Evolutionary conservation across 345 rosid species (phyloP), one percentile per base, ranked within the genome.

Genomic region (Turnera subulata): DNA sequence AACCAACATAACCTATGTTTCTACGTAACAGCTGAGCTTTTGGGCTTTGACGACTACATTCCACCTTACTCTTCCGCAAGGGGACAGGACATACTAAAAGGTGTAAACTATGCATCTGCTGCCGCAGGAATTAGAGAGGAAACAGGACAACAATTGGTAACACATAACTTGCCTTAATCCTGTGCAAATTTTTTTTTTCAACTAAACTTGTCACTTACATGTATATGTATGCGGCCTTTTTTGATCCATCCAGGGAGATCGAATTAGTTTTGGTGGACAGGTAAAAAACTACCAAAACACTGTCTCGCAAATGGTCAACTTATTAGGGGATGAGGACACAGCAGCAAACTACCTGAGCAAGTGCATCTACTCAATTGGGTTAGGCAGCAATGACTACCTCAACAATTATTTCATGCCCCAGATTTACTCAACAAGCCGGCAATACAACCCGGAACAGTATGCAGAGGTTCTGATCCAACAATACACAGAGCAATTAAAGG

Each of bases 121-220:
- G 56, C 56, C 7, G 62, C 62, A 13, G 69, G 69, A 11, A 64
- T 64, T 29, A 29, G 56, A 2, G 69, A 64, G 2, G 69, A 64
- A 16, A 64, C 57, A 0, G 69, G 69, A 29, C 35, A 29, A 29
- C 35, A 29, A 8, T 29, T 29, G 35, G 35, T 29, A 29, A 29
- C 8, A 4, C 8, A 29, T 8, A 3, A 29, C 8, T 29, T 29
- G 5, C 35, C 8, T 29, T 29, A 29, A 29, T 29, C 8, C 4
- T 29, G 35, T 29, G 4, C 35, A 8, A 4, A 29, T 29, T 8
- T 29, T 29, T 29, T 8, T 29, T 8, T 29, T 29, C 5, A 4
- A 29, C 35, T 3, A 29, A 29, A 29, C 5, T 8, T 29, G 35
- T 29, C 8, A 29, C 35, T 29, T 29, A 29, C 35, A 29, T 29